Conservation (phyloP, 352 stramenopile species). For the Pythium myriotylum region DNA sequence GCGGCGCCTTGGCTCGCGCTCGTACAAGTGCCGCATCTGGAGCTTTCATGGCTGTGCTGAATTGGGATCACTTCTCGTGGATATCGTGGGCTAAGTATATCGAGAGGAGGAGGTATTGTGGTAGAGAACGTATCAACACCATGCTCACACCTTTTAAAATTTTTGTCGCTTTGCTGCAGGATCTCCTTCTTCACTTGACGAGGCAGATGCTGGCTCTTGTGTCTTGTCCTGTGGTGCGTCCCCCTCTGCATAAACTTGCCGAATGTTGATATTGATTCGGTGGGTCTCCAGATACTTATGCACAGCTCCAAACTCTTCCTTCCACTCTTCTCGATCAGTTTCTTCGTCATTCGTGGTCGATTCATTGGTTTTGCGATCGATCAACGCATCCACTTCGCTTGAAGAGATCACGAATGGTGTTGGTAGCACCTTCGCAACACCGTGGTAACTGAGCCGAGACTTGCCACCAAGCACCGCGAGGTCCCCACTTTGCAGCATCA, state of each 20-base stretch:
- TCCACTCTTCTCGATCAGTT: conserved; percentile 6
- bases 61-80: too few relatives aligned
- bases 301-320: conserved; percentile 46
- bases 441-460: conserved; percentile 75
- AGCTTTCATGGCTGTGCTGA: conserved; percentile 51
- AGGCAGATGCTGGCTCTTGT: not conserved
- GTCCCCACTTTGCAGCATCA: conserved; percentile 74
- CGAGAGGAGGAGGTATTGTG: too few relatives aligned
- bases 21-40: conserved; percentile 51
- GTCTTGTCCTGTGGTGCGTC: not conserved
- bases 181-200: not conserved
- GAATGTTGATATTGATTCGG: conserved; percentile 84
- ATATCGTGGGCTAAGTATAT: too few relatives aligned
- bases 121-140: too few relatives aligned
- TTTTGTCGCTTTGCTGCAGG: conserved; percentile 13
- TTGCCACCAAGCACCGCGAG: conserved; percentile 60
- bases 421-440: conserved; percentile 63
- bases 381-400: conserved; percentile 32
- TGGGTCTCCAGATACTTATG: conserved; percentile 54
- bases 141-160: too few relatives aligned
- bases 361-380: conserved; percentile 2
- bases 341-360: not conserved
- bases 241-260: conserved; percentile 58
- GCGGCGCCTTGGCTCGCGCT: conserved; percentile 49
- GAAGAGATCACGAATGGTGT: conserved; percentile 38